Evolutionary conservation across 164 flowering plant genomes (phyloP).

Genomic region (Akebia trifoliata): DNA sequence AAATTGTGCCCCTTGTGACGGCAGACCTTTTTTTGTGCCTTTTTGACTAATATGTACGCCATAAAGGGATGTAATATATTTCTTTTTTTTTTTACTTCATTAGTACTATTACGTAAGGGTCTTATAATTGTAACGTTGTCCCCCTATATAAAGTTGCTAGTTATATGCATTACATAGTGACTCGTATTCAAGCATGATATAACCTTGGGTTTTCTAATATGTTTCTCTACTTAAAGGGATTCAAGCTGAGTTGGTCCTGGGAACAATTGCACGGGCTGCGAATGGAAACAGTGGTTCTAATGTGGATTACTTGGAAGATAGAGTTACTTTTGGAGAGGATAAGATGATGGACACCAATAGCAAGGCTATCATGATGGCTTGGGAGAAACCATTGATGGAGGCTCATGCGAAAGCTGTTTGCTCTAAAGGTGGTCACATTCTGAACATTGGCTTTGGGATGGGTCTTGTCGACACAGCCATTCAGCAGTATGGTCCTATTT

Average conservation of each 20-base stretch:
- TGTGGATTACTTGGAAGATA: conserved; percentile 72
- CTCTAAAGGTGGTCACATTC: conserved; percentile 62
- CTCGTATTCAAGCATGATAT: background rate
- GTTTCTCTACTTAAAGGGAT: conserved; percentile 42
- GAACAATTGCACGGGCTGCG: conserved; percentile 70
- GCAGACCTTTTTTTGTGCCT: too few species aligned
- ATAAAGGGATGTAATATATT: too few species aligned
- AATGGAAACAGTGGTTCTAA: conserved; percentile 28
- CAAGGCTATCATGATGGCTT: conserved; percentile 97
- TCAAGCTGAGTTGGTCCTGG: conserved; percentile 81
- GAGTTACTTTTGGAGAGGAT: conserved; percentile 87
- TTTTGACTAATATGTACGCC: too few species aligned
- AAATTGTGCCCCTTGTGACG: too few species aligned
- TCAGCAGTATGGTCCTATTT: conserved; percentile 60
- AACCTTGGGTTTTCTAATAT: background rate
- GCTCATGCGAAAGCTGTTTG: conserved; percentile 94
- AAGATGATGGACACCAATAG: conserved; percentile 73
- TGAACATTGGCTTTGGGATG: conserved; percentile 97
- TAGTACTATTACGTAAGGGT: too few species aligned
- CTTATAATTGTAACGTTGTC: too few species aligned
- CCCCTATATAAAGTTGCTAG: too few species aligned
- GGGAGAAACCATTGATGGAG: conserved; percentile 98
- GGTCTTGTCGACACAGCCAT: conserved; percentile 95
- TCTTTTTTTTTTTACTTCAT: too few species aligned
- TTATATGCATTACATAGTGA: background rate